Conservation (phyloP, 768 basidiomycete species). For the Suillus ampliporus region DNA sequence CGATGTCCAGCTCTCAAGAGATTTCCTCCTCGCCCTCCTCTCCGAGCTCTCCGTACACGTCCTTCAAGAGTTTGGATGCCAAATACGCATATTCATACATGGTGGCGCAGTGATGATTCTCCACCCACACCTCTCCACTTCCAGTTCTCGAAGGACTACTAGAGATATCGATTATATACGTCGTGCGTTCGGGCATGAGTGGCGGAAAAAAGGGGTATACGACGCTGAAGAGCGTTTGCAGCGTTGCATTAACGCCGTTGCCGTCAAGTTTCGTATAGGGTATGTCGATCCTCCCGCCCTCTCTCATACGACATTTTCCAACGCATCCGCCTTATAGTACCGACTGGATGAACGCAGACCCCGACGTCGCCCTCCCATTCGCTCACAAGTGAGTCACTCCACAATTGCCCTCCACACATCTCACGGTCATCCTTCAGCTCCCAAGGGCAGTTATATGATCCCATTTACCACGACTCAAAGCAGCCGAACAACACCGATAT, state of each 20-base stretch:
- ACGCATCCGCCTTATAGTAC: slow-evolving; percentile 20
- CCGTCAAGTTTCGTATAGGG: slow-evolving; percentile 54
- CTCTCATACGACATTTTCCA: background rate
- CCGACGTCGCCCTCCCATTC: slow-evolving; percentile 74
- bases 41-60: slow-evolving; percentile 57
- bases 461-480: slow-evolving; percentile 60
- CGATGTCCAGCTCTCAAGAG: slow-evolving; percentile 37
- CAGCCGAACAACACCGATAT: slow-evolving; percentile 54
- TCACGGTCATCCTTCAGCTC: slow-evolving; percentile 20
- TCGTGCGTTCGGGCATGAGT: slow-evolving; percentile 64
- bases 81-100: slow-evolving; percentile 67
- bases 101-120: slow-evolving; percentile 80
- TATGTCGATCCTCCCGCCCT: slow-evolving; percentile 21
- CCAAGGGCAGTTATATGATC: slow-evolving; percentile 51
- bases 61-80: slow-evolving; percentile 49
- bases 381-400: slow-evolving; percentile 56
- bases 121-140: slow-evolving; percentile 49
- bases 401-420: slow-evolving; percentile 14
- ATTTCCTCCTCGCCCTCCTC: slow-evolving; percentile 51
- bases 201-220: slow-evolving; percentile 48
- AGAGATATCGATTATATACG: slow-evolving; percentile 73
- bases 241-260: slow-evolving; percentile 61
- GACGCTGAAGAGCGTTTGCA: slow-evolving; percentile 63
- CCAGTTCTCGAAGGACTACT: slow-evolving; percentile 55
- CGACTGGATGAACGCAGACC: slow-evolving; percentile 83